Evolutionary conservation across 441 rosid genomes (phyloP).

Genomic region (Breynia disticha): DNA sequence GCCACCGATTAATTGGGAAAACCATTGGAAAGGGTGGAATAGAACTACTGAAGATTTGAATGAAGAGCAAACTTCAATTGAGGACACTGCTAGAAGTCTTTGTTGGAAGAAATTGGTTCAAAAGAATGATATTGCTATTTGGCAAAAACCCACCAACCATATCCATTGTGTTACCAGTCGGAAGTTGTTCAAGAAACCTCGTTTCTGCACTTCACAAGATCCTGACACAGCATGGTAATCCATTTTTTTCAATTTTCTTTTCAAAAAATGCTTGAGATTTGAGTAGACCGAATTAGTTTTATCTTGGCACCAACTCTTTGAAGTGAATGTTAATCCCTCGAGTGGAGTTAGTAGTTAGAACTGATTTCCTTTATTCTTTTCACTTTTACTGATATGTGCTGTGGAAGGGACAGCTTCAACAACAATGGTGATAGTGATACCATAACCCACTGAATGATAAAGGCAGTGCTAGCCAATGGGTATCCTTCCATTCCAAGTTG

Average conservation of each 20-base stretch:
- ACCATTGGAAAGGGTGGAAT: slow-evolving; percentile 64
- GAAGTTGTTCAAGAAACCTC: slow-evolving; percentile 25
- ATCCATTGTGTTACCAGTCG: slow-evolving; percentile 32
- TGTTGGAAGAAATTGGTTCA: slow-evolving; percentile 67
- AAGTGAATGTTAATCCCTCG: no score
- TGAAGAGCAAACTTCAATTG: slow-evolving; percentile 53
- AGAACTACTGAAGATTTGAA: slow-evolving; percentile 55
- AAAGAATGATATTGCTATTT: slow-evolving; percentile 62
- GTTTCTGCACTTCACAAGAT: slow-evolving; percentile 37
- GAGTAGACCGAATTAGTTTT: no score
- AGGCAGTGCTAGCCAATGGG: slow-evolving; percentile 8
- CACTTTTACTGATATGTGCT: no score
- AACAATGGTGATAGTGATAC: slow-evolving; percentile 11
- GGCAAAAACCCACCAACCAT: slow-evolving; percentile 73
- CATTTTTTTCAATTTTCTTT: background rate
- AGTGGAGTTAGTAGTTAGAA: no score
- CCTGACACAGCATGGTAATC: slow-evolving; percentile 62
- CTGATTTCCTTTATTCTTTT: no score
- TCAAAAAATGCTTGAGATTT: background rate
- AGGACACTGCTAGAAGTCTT: slow-evolving; percentile 51
- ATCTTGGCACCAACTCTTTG: no score
- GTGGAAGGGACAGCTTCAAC: no score
- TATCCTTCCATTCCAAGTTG: slow-evolving; percentile 4
- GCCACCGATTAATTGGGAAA: slow-evolving; percentile 69
- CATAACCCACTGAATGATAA: slow-evolving; percentile 16